Evolutionary conservation across 257 asterid genomes (phyloP), one percentile per base, ranked within the genome.

Genomic region (Penstemon eatonii): DNA sequence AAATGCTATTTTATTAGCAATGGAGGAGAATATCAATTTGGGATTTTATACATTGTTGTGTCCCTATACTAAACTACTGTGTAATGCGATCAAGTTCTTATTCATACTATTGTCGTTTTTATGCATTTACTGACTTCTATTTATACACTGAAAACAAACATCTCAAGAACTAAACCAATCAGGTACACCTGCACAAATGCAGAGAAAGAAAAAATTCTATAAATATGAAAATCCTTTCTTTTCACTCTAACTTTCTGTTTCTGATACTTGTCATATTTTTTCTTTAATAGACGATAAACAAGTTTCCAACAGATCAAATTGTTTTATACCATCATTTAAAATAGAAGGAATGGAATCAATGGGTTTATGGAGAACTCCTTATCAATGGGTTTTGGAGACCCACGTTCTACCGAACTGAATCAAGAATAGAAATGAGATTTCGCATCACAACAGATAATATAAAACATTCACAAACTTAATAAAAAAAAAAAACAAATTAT

Each of bases 391-490:
- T n/a, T n/a, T n/a, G n/a, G n/a, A n/a, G n/a, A n/a, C n/a, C n/a
- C n/a, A n/a, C n/a, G n/a, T n/a, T n/a, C n/a, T n/a, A n/a, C n/a
- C n/a, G n/a, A n/a, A n/a, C n/a, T n/a, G n/a, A n/a, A 42, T 3
- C 36, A 43, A 58, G 38, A 73, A 65, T 42, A 51, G 18, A 25
- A 13, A 6, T 5, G 46, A 58, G 11, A 15, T 10, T 38, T 56
- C 41, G 57, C 54, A 75, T 61, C 45, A n/a, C 67, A 53, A 49
- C 42, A 44, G 11, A 25, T 42, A 75, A 54, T 52, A 37, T 61
- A 46, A 4, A 25, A 25, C 33, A 25, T 1, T 25, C 67, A 59
- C 52, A 58, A 58, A 51, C 68, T 45, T 76, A 41, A 41, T 46
- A 9, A 15, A 49, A 67, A 63, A 25, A 63, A 33, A 38, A 54